phyloP scores from a whole-genome alignment of 2,329 filamentous ascomycete genomes.

The Akanthomyces dipterigenus region DNA sequence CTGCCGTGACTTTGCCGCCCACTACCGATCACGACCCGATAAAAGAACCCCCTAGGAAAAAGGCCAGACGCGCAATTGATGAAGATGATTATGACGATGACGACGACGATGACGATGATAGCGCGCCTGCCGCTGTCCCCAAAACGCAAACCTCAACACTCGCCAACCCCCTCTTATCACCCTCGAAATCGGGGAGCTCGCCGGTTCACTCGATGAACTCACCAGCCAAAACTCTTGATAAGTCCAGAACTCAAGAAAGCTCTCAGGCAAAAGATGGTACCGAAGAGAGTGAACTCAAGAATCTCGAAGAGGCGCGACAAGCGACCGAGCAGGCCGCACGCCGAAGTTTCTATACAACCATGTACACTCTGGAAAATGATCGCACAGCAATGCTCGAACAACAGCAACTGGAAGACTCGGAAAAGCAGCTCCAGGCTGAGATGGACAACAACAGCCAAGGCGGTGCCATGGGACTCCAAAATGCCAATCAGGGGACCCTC shows the following conservation, averaged over 20 bases:
- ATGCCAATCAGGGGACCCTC: slow-evolving; percentile 74
- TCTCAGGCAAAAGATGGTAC: slow-evolving; percentile 55
- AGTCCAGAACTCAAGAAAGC: slow-evolving; percentile 42
- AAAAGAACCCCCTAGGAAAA: slow-evolving; percentile 61
- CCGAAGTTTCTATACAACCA: slow-evolving; percentile 84
- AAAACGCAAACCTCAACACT: slow-evolving; percentile 44
- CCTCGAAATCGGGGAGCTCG: slow-evolving; percentile 63
- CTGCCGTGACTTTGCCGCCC: slow-evolving; percentile 41
- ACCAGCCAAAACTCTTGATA: slow-evolving; percentile 50
- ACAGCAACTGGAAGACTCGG: slow-evolving; percentile 91
- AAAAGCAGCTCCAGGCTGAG: slow-evolving; percentile 92
- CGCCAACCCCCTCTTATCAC: slow-evolving; percentile 55
- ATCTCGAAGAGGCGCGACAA: slow-evolving; percentile 85
- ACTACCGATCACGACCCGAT: slow-evolving; percentile 53
- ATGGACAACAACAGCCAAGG: slow-evolving; percentile 60
- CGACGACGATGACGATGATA: slow-evolving; percentile 62
- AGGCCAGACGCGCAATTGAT: slow-evolving; percentile 69
- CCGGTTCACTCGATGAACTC: slow-evolving; percentile 57
- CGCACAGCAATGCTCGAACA: slow-evolving; percentile 96
- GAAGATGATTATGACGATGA: slow-evolving; percentile 86
- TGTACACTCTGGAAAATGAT: slow-evolving; percentile 93
- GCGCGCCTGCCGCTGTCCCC: slow-evolving; percentile 40
- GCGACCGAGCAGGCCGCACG: slow-evolving; percentile 85
- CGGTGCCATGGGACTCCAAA: slow-evolving; percentile 41
- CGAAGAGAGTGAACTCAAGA: slow-evolving; percentile 84